Percentiles rank a stretch among this genome's conserved stretches.
Conservation (phyloP, 2,329 filamentous ascomycete species). For the Phialemoniopsis sp. region DNA sequence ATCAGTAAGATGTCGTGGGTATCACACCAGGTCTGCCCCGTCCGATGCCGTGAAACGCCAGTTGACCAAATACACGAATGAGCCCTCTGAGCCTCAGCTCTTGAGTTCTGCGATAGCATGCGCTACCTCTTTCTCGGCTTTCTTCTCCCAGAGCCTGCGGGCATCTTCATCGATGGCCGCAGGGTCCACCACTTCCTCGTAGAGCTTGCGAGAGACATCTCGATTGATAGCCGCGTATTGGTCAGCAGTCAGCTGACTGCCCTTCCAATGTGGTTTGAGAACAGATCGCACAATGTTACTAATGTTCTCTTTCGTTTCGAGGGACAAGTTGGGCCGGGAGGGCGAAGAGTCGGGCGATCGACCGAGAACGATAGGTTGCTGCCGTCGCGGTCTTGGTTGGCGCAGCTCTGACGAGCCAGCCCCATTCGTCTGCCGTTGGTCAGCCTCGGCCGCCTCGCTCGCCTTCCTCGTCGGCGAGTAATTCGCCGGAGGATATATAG, state of each 20-base stretch:
- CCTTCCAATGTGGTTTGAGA: constrained; percentile 78
- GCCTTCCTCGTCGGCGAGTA: constrained; percentile 57
- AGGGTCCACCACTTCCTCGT: constrained; percentile 60
- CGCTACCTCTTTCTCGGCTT: constrained; percentile 75
- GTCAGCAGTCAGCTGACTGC: constrained; percentile 75
- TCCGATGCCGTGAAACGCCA: constrained; percentile 10
- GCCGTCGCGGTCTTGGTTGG: constrained; percentile 46
- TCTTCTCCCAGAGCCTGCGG: constrained; percentile 67
- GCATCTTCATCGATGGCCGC: constrained; percentile 60
- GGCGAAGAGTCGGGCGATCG: constrained; percentile 66
- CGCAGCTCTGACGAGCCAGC: constrained; percentile 40
- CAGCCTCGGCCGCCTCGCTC: constrained; percentile 38
- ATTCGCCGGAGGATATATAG: constrained; percentile 69
- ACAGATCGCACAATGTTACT: constrained; percentile 83
- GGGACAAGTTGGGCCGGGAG: constrained; percentile 60
- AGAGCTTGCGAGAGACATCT: constrained; percentile 81
- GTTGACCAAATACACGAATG: constrained; percentile 3
- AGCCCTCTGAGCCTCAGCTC: constrained; percentile 27
- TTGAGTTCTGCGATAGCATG: constrained; percentile 61
- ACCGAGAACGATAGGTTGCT: constrained; percentile 31
- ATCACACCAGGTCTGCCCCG: constrained; percentile 13
- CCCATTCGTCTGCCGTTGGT: constrained; percentile 20
- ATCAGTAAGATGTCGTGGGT: constrained; percentile 8
- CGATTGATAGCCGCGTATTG: constrained; percentile 93
- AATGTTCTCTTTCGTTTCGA: constrained; percentile 82